Evolutionary conservation across 1,284 basidiomycete genomes (phyloP).

Genomic region (Pterulicium gracile): DNA sequence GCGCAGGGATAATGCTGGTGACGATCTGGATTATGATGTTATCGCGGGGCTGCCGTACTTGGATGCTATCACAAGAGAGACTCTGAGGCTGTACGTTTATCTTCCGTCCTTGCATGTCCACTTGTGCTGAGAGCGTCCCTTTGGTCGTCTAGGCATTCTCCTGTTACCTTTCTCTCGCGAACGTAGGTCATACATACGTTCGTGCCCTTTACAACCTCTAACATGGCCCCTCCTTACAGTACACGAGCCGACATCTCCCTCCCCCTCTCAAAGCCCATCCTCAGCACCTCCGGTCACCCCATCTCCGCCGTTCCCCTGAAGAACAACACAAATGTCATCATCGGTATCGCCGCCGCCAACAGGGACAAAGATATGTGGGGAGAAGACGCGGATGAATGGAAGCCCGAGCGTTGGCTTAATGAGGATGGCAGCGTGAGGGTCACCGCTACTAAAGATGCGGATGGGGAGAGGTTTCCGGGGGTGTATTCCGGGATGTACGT

Average conservation of each 20-base stretch:
- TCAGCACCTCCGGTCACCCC: slow-evolving; percentile 5
- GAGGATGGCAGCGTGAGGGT: slow-evolving; percentile 2
- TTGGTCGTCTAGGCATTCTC: background rate
- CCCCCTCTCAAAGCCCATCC: slow-evolving; percentile 12
- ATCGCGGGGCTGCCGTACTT: slow-evolving; percentile 27
- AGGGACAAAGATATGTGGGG: slow-evolving; percentile 9
- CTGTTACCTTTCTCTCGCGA: background rate
- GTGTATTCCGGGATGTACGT: background rate
- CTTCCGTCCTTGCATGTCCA: background rate
- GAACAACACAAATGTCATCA: slow-evolving; percentile 9
- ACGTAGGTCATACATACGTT: no score
- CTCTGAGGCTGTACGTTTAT: slow-evolving; percentile 24
- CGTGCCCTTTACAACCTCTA: background rate
- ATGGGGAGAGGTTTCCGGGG: background rate
- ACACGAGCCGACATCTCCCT: slow-evolving; percentile 9
- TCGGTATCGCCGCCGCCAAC: slow-evolving; percentile 11
- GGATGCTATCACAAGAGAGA: slow-evolving; percentile 32
- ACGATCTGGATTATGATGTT: slow-evolving; percentile 22
- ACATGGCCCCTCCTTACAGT: slow-evolving; percentile 8
- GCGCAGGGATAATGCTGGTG: slow-evolving; percentile 12
- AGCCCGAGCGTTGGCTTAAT: slow-evolving; percentile 3
- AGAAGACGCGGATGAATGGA: slow-evolving; percentile 9
- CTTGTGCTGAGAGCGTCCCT: background rate
- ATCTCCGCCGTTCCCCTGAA: slow-evolving; percentile 8
- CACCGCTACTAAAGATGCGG: background rate